Base-by-base conservation (phyloP, 176 grass and related monocot species). In the Puccinellia tenuiflora region DNA sequence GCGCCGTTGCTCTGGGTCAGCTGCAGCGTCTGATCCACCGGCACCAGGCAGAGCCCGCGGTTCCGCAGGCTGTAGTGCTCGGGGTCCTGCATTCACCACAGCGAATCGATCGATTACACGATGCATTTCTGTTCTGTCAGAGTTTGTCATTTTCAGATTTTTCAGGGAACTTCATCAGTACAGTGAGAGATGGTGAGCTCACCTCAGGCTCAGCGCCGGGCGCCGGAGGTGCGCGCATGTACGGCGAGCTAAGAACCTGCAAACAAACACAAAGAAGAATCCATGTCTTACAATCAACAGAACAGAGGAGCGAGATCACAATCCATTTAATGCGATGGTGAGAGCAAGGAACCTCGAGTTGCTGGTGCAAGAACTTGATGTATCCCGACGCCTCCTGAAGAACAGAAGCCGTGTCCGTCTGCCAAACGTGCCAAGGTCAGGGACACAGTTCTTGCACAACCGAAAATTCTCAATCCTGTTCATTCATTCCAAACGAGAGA, bases 401-500 rank as follows among this genome's bases (percentile, higher is more conserved):
- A 80, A 98, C 96, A 16, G 96, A 98, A 26, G 96, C 92, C 8
- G 96, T 98, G 34, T 98, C 96, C 61, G 96, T 91, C 96, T 98
- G 89, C 85, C 69, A 31, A 73, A 48, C 68, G 1, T 16, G 42
- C 42, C 15, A 1, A 45, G 81, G 39, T 71, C 9, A 71, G 68
- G 22, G 6, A 80, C 10, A 24, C 88, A 24, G 40, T 15, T 16
- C 12, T 24, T 22, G 10, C 31, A 78, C 3, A 53, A 13, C 4
- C 20, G 10, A 47, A 61, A 11, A 15, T 62, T 33, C 79, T 62
- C 22, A 35, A 82, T 39, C 30, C 15, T 46, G 18, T 50, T 3
- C 45, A 76, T 47, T 12, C 3, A 76, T 47, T 12, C 3, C 48
- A 3, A 1, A 48, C 6, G 29, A 80, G 59, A 69, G 28, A 45